Evolutionary conservation across 306 rosid genomes (phyloP).

Genomic region (Abrus precatorius): DNA sequence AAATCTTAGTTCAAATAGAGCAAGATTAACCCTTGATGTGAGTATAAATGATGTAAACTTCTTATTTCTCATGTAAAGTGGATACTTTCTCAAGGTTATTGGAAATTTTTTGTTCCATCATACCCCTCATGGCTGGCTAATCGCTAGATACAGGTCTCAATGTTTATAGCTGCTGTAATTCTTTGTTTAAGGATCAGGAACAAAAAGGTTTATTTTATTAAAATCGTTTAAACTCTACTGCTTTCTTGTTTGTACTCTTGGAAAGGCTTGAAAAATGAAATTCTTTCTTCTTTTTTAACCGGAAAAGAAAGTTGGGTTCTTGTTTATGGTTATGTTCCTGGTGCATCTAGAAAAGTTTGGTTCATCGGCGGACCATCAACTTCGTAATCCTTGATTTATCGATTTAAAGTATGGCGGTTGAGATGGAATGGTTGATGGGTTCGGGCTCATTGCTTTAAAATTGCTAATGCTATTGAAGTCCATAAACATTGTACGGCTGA

Average conservation of each 20-base stretch:
- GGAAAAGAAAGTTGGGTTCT: background rate
- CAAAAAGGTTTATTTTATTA: background rate
- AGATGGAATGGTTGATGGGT: background rate
- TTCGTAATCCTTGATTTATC: background rate
- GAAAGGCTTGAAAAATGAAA: background rate
- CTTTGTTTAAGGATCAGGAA: background rate
- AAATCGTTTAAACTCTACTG: background rate
- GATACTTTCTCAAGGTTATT: background rate
- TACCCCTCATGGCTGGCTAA: background rate
- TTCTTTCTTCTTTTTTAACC: background rate
- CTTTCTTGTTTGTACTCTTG: background rate
- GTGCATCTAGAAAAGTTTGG: background rate
- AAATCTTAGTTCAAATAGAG: constrained; percentile 15
- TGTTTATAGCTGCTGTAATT: background rate
- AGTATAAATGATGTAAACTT: constrained; percentile 14
- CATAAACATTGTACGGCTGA: too few relatives aligned
- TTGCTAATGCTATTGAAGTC: too few relatives aligned
- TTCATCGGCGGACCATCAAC: background rate
- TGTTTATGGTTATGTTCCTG: background rate
- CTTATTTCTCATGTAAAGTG: background rate
- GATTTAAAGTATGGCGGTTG: background rate
- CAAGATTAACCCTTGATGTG: constrained; percentile 37
- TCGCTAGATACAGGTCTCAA: background rate
- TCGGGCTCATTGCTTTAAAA: background rate
- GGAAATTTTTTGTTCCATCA: background rate